Base-by-base conservation (phyloP, 1,284 basidiomycete species). In the Trichosporon sp. region DNA sequence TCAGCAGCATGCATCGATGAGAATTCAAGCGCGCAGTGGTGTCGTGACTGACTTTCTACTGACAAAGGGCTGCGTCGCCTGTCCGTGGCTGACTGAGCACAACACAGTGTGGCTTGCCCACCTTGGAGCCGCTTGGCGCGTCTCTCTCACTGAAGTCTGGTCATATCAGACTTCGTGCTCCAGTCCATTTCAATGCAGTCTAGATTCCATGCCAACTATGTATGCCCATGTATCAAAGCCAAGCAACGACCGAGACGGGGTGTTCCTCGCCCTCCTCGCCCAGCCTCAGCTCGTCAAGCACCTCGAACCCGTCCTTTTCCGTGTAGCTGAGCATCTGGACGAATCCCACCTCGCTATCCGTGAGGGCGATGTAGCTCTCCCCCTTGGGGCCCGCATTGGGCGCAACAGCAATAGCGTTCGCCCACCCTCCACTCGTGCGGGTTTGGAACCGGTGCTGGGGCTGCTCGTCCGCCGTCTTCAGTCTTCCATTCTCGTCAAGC, bases 361-460 rank as follows among this genome's bases (percentile, higher is more conserved):
- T 84, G 16, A 84, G 73, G 3, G 77, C 80, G 40, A 83, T 74
- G 61, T 76, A 84, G 7, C 79, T 77, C 67, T 76, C 71, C 0
- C 74, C 76, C 0, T 69, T 43, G 2, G 69, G 63, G 12, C 78
- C 73, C 0, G 71, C 37, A 8, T 71, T 73, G 19, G 83, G 81
- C 37, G 80, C 80, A 0, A 81, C 79, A 66, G 82, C 80, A 37
- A 85, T 82, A 0, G 84, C 84, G 70, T 85, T 84, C 1, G 84
- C 84, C 84, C 84, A 84, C 1, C 84, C 84, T n/a, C 84, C 84
- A 2, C 75, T 78, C 0, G 84, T 84, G 1, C 79, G 77, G 1
- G 84, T 84, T 70, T 84, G 74, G 75, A 78, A 78, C 11, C 72
- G 66, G 65, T 76, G 73, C 1, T 70, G 32, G 4, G 76, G 54